A percentile compares a stretch with the other conserved stretches of the same genome.
These are phyloP conservation scores for Saccharomycodes ludwigii DNA, from an alignment of 805 yeast genomes.

Conservation along the genomic window DNA sequence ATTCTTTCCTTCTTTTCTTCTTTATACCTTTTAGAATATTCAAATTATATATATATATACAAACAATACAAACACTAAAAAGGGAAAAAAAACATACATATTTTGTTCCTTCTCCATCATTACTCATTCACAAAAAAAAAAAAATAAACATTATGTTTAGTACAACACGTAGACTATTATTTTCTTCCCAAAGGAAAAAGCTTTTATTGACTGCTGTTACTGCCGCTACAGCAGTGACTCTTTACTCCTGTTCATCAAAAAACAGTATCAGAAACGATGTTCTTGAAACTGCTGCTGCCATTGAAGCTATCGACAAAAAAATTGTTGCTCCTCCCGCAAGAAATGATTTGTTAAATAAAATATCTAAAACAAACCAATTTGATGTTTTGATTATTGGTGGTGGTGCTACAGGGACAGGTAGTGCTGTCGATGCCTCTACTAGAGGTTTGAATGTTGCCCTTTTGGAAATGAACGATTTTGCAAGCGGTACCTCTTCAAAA, in stretches of 20 bases:
- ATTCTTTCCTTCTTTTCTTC: no score
- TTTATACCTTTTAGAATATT: no score
- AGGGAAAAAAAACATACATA: no score
- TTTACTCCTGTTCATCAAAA: not conserved
- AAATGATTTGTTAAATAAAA: constrained; percentile 35
- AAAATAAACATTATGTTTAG: no score
- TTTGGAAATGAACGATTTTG: constrained; percentile 80
- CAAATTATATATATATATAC: no score
- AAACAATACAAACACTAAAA: no score
- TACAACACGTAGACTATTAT: not conserved
- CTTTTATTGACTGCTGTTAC: not conserved
- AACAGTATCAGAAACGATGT: no score
- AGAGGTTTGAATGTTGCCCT: constrained; percentile 84
- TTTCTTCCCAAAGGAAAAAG: not conserved
- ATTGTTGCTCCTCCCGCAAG: constrained; percentile 45
- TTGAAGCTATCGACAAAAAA: constrained; percentile 29
- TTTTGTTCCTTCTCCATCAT: no score
- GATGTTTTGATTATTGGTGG: constrained; percentile 90
- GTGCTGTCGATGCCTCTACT: constrained; percentile 82
- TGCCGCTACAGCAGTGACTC: not conserved
- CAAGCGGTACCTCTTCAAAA: constrained; percentile 85
- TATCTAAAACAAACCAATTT: constrained; percentile 37
- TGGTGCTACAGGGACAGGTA: constrained; percentile 93
- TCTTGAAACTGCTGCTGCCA: constrained; percentile 10
- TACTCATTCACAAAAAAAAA: no score